Conservation (phyloP, 2,329 filamentous ascomycete genomes). For the Xylaria sp. region DNA sequence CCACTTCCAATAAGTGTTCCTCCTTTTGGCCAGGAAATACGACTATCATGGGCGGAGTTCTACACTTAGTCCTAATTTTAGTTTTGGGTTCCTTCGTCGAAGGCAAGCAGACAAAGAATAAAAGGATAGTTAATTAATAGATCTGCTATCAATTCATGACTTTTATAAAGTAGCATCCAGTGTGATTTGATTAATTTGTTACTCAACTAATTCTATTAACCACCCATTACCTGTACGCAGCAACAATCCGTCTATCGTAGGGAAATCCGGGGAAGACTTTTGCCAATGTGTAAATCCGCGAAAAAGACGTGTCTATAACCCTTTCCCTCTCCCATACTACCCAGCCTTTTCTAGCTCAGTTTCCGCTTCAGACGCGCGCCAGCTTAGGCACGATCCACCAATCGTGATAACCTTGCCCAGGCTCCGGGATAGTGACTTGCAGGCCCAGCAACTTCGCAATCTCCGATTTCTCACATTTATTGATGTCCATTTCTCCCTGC, state of each 20-base stretch:
- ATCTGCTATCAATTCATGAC: not conserved
- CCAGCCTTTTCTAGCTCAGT: not conserved
- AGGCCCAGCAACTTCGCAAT: constrained; percentile 46
- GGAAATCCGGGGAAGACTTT: not conserved
- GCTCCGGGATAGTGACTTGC: constrained; percentile 63
- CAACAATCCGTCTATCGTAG: not conserved
- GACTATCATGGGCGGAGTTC: not conserved
- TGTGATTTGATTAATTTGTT: not conserved
- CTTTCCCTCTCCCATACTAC: not conserved
- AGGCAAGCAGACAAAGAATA: not conserved
- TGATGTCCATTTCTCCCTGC: constrained; percentile 34
- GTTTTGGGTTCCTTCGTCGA: not conserved
- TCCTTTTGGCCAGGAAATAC: not conserved
- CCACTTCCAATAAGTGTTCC: not conserved
- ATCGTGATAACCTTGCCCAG: constrained; percentile 68
- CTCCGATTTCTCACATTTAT: constrained; percentile 12
- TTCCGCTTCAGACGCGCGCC: constrained; percentile 35
- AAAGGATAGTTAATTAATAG: not conserved
- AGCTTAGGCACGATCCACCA: constrained; percentile 73
- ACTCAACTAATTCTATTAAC: not conserved
- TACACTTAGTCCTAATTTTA: no score
- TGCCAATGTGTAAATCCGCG: not conserved
- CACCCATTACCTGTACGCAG: not conserved
- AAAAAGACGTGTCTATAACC: not conserved
- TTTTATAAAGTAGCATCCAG: not conserved